Evolutionary conservation across 208 protist genomes (phyloP).

Genomic region (Leishmania tropica): DNA sequence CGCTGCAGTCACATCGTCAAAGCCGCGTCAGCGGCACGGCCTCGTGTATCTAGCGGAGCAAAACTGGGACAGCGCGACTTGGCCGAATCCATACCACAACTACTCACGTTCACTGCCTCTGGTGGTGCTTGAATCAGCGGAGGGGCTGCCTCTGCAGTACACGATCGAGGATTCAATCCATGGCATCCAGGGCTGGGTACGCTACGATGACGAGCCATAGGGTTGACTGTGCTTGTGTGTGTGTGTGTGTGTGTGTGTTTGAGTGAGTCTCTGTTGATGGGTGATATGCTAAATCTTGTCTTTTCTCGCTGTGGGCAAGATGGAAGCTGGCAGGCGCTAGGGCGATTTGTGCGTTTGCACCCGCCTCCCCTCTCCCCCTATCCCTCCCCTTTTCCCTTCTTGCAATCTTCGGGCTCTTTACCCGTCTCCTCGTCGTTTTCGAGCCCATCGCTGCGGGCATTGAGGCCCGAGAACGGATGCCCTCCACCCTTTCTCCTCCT

Average conservation of each 20-base stretch:
- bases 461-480: background rate
- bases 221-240: background rate
- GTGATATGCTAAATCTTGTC: background rate
- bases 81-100: conserved; percentile 75
- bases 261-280: background rate
- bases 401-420: background rate
- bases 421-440: conserved; percentile 1
- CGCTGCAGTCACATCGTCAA: background rate
- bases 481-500: background rate
- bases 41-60: conserved; percentile 76
- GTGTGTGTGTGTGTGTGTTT: background rate
- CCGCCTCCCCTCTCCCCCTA: background rate
- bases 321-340: background rate
- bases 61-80: conserved; percentile 78
- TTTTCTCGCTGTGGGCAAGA: background rate
- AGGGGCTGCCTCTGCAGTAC: conserved; percentile 12
- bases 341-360: background rate
- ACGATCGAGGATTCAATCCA: conserved; percentile 31
- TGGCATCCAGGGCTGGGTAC: conserved; percentile 42
- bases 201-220: conserved; percentile 24
- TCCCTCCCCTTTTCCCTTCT: background rate
- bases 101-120: conserved; percentile 41
- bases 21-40: background rate
- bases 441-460: background rate
- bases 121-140: conserved; percentile 1